Percentiles rank a stretch among this genome's conserved stretches.
phyloP scores from a whole-genome alignment of 768 basidiomycete species.

The Mycena maculata region DNA sequence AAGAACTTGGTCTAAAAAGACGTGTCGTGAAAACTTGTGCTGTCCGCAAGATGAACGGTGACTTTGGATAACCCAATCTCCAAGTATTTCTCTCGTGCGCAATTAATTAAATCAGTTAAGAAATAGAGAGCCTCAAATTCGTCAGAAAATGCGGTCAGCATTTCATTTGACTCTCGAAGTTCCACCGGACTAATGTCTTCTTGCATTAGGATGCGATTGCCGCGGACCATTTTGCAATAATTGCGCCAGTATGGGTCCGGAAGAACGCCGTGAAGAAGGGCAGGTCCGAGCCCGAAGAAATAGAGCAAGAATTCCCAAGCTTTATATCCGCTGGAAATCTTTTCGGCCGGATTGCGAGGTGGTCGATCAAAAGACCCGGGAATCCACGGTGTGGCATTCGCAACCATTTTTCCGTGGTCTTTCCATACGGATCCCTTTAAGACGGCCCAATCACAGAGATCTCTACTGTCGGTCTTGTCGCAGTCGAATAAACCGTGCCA shows the following conservation, averaged over 20 bases:
- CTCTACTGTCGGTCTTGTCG: slow-evolving; percentile 22
- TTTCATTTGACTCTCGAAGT: slow-evolving; percentile 15
- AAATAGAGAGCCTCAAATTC: slow-evolving; percentile 44
- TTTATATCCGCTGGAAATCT: slow-evolving; percentile 42
- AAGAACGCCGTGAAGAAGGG: slow-evolving; percentile 34
- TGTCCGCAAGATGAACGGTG: slow-evolving; percentile 29
- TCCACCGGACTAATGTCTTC: slow-evolving; percentile 8
- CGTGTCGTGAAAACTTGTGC: not conserved
- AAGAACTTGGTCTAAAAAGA: not conserved
- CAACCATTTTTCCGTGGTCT: slow-evolving; percentile 36
- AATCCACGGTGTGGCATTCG: slow-evolving; percentile 27
- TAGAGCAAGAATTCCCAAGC: slow-evolving; percentile 37
- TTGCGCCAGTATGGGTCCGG: slow-evolving; percentile 31
- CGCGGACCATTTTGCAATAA: slow-evolving; percentile 35
- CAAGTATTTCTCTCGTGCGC: slow-evolving; percentile 3
- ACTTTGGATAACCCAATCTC: not conserved
- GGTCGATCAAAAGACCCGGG: slow-evolving; percentile 38
- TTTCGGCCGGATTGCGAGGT: slow-evolving; percentile 42
- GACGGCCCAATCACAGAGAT: slow-evolving; percentile 37
- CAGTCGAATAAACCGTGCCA: slow-evolving; percentile 39
- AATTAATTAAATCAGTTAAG: slow-evolving; percentile 19
- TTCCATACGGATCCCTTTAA: slow-evolving; percentile 34
- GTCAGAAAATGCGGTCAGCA: slow-evolving; percentile 34
- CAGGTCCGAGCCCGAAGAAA: slow-evolving; percentile 37
- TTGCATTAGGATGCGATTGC: slow-evolving; percentile 34